Conservation (phyloP, 495 filamentous ascomycete species). For the Annulohypoxylon maeteangense region DNA sequence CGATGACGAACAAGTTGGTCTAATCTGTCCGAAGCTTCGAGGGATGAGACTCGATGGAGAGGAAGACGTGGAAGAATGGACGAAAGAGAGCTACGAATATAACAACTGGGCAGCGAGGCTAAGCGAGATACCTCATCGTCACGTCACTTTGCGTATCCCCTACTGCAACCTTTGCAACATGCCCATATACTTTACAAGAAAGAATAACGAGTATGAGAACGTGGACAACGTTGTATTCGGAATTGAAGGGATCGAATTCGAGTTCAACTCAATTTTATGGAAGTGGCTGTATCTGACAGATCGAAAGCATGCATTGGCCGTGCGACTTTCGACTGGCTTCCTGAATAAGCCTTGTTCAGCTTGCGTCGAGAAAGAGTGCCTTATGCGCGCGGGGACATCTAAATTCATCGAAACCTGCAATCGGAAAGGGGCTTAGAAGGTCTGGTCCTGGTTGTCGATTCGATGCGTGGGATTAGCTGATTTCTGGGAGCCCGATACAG, state of each 20-base stretch:
- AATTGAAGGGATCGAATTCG: slow-evolving; percentile 9
- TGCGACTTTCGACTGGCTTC: slow-evolving; percentile 14
- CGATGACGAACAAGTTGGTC: neutral
- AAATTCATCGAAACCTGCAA: neutral
- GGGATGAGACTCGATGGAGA: neutral
- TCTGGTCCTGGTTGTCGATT: neutral
- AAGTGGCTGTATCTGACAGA: slow-evolving; percentile 10
- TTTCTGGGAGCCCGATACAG: slow-evolving; percentile 14
- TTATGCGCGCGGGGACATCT: neutral
- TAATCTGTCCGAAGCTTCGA: neutral
- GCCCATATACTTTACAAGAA: slow-evolving; percentile 4
- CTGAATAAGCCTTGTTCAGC: slow-evolving; percentile 15
- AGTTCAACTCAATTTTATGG: slow-evolving; percentile 22
- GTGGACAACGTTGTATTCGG: neutral
- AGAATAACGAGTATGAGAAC: neutral
- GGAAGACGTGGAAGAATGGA: neutral
- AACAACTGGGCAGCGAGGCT: slow-evolving; percentile 5
- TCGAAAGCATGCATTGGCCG: neutral
- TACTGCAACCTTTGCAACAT: slow-evolving; percentile 23
- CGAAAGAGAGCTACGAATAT: neutral
- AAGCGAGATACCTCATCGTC: slow-evolving; percentile 24
- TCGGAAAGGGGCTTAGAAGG: neutral
- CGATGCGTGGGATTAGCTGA: slow-evolving; percentile 4
- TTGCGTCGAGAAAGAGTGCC: neutral
- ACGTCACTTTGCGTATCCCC: slow-evolving; percentile 17